Evolutionary conservation across 129 eudicot species (phyloP), one percentile per base, ranked within the genome.

Genomic region (Saussurea involucrata): DNA sequence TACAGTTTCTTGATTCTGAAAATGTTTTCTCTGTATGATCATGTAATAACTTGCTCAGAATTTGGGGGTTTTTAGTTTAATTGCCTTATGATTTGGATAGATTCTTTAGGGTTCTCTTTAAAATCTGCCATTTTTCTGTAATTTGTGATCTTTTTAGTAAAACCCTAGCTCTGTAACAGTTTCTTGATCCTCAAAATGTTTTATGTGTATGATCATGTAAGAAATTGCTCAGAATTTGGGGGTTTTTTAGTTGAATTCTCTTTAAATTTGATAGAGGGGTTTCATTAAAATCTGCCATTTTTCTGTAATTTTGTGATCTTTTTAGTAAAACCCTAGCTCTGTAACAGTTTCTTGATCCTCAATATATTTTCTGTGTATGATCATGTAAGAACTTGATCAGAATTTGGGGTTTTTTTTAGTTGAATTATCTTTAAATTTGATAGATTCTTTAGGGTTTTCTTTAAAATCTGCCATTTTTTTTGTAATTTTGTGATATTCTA

Each of bases 231-330:
- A 69, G 15, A 60, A 3, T 7, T 71, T 71, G 34, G 55, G 72
- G 58, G 13, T 44, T 37, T 49, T 58, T 79, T 63, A 10, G 49
- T 63, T 29, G 36, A 79, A 71, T 61, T 70, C 40, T 44, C 63
- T 60, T 24, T 77, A 68, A 61, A 10, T 33, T 17, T 32, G 20
- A 46, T 22, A 1, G 61, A 17, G 40, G 66, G 8, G 28, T 8
- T 9, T 12, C 20, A 1, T 40, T 22, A 28, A 63, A n/a, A 71
- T 44, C 3, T 22, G 15, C 6, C 33, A 24, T 72, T 29, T 29
- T 53, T 72, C 20, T 27, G n/a, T 73, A 15, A 49, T 21, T 32
- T 78, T 49, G 68, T 11, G n/a, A 15, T 18, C 36, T 63, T 17
- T 46, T 15, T 49, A 49, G 7, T 49, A 13, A 49, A 37, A 49